Evolutionary conservation across 139 green algal species (phyloP), one percentile per base, ranked within the genome.

Genomic region (Microglena sp.): DNA sequence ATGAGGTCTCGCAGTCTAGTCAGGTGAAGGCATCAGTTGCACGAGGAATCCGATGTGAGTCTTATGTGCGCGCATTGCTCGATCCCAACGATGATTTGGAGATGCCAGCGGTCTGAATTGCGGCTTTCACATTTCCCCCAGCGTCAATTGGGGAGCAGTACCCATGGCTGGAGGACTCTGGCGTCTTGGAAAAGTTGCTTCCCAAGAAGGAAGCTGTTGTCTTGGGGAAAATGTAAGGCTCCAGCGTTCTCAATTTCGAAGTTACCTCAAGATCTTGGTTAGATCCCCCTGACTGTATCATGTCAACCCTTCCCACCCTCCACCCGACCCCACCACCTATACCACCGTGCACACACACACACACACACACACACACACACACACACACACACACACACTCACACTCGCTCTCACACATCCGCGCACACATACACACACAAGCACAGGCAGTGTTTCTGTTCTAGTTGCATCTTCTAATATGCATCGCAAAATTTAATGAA

Each of bases 161-260:
- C 59, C 92, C 91, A 0, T 89, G 67, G 24, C 69, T 97, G 26
- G 79, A 86, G 34, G 80, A 96, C 33, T 83, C 59, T 11, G 82
- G 85, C 2, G 77, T 87, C 28, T 80, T 99, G 11, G 94, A 99
- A 22, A 74, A 86, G 2, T 68, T 99, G 0, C 72, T 99, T 5
- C 94, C 94, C 3, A 99, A 99, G 71, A 99, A 98, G 64, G 83
- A 92, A 33, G 76, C 85, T 5, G 60, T 95, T 0, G 77, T 83
- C 18, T 33, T 97, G 3, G 87, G 87, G 24, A 98, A 98, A 66
- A 87, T 87, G 87, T 96, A 55, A 76, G 86, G 6, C 28, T 61
- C 28, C 11, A 27, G 36, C 43, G n/a, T n/a, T n/a, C n/a, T n/a
- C n/a, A n/a, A n/a, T n/a, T n/a, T n/a, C n/a, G n/a, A n/a, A n/a